phyloP scores from a whole-genome alignment of 2,329 filamentous ascomycete species.

The Pseudopyrenochaeta lycopersici region DNA sequence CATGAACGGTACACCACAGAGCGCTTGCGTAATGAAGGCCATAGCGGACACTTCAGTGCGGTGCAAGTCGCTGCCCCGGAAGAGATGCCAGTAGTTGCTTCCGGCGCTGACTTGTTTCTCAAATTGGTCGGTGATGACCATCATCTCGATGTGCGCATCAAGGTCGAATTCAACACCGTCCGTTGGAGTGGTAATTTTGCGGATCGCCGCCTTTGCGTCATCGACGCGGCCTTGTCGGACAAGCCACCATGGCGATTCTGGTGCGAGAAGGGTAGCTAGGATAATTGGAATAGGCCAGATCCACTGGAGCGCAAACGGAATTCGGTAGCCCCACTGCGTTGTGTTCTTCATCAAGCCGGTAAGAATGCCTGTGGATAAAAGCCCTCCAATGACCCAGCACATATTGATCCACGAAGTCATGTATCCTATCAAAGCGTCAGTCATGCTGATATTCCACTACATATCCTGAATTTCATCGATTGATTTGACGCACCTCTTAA shows the following conservation, averaged over 20 bases:
- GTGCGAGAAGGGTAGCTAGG: slow-evolving; percentile 70
- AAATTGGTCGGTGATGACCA: slow-evolving; percentile 82
- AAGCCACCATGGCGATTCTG: slow-evolving; percentile 61
- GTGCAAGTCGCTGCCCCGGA: slow-evolving; percentile 77
- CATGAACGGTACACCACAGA: slow-evolving; percentile 36
- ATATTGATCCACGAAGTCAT: slow-evolving; percentile 72
- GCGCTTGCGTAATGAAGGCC: slow-evolving; percentile 55
- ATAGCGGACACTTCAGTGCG: slow-evolving; percentile 75
- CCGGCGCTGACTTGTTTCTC: slow-evolving; percentile 74
- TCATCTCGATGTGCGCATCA: slow-evolving; percentile 76
- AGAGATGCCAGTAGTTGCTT: slow-evolving; percentile 80
- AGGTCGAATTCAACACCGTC: slow-evolving; percentile 49
- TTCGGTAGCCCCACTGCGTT: slow-evolving; percentile 72
- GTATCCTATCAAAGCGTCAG: slow-evolving; percentile 21
- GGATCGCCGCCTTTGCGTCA: slow-evolving; percentile 70
- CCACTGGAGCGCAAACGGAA: slow-evolving; percentile 74
- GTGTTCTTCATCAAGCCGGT: slow-evolving; percentile 69
- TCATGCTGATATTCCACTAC: not conserved
- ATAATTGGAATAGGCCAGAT: slow-evolving; percentile 76
- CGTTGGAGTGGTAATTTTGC: slow-evolving; percentile 66
- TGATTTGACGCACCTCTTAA: slow-evolving; percentile 58
- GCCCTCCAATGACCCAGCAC: slow-evolving; percentile 73
- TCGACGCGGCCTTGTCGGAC: slow-evolving; percentile 65
- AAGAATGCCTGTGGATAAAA: slow-evolving; percentile 74
- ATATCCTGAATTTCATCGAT: no score